Base-by-base conservation (phyloP, 805 yeast species). In the Candida quercuum region DNA sequence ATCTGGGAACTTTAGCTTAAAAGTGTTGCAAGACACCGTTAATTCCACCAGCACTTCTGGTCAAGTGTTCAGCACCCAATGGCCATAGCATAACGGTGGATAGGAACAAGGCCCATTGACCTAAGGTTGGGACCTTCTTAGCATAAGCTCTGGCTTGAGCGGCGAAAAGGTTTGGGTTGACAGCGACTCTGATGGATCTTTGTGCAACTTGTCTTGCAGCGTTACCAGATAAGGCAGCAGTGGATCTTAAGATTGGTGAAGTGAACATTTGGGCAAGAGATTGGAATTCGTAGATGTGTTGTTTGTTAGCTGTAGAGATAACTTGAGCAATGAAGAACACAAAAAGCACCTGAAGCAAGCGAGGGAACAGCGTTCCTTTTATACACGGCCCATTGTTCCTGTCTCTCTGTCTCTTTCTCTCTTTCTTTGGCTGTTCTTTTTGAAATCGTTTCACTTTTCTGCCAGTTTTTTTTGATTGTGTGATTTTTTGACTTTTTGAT, bases 11-110 rank as follows among this genome's bases (percentile, higher is more conserved):
- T 7, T 6, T 14, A 28, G 11, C 14, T 9, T n/a, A 28, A 15
- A 9, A 25, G 11, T 13, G 6, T 25, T 25, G 28, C 18, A 5
- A 18, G n/a, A 29, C 23, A 19, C 14, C n/a, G 32, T 29, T 29
- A 13, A 29, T 19, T 34, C 42, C 42, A 27, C 35, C 42, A 19
- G 35, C 21, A 14, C 17, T 22, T 33, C 43, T 39, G 16, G 46
- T 31, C 11, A 38, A 8, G 2, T 27, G 17, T 38, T 41, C 38
- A 36, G 47, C 39, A 36, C 33, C 46, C n/a, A 38, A 36, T 38
- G 59, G 55, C 54, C 55, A 52, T 30, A 39, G 30, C 40, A 52
- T 30, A 13, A 44, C 41, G 12, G 44, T 6, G 13, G 46, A 41
- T 23, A 54, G 28, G 11, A 48, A 27, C 6, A 28, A 30, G 27